A percentile compares a stretch with the other conserved stretches of the same genome.
Evolutionary conservation across 2,329 filamentous ascomycete genomes (phyloP).

Genomic region (Paecilomyces sp.): DNA sequence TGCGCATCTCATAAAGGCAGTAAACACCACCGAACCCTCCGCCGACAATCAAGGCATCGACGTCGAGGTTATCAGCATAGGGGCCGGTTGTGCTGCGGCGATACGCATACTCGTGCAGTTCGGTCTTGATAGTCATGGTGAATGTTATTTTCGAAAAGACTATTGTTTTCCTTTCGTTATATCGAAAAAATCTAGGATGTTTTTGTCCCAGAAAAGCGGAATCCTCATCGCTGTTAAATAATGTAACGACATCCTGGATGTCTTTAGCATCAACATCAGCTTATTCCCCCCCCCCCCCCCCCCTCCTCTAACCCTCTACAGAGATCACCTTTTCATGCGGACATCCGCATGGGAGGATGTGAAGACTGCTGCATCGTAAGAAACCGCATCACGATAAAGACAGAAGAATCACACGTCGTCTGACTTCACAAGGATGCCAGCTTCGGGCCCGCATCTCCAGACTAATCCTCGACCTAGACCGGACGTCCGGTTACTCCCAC

Average conservation of each 20-base stretch:
- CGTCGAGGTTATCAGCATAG: conserved; percentile 11
- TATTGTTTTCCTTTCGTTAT: too few species aligned
- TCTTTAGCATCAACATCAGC: neutral
- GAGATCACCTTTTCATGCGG: neutral
- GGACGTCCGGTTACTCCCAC: neutral
- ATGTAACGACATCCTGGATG: neutral
- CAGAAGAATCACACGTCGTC: neutral
- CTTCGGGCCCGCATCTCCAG: neutral
- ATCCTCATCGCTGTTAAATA: neutral
- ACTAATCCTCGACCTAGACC: neutral
- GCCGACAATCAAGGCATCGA: conserved; percentile 17
- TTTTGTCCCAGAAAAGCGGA: neutral
- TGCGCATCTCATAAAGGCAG: conserved; percentile 45
- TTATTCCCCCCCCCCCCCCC: neutral
- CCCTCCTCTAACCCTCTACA: neutral
- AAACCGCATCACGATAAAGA: neutral
- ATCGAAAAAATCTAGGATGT: neutral
- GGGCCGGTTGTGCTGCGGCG: conserved; percentile 7
- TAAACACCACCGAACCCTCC: conserved; percentile 31
- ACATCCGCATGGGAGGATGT: neutral
- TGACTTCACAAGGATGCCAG: neutral
- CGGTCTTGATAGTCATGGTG: neutral
- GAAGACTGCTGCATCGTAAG: neutral
- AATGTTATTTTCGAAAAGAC: neutral
- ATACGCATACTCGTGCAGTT: conserved; percentile 5